phyloP scores from a whole-genome alignment of 495 filamentous ascomycete species.

The Choiromyces venosus region DNA sequence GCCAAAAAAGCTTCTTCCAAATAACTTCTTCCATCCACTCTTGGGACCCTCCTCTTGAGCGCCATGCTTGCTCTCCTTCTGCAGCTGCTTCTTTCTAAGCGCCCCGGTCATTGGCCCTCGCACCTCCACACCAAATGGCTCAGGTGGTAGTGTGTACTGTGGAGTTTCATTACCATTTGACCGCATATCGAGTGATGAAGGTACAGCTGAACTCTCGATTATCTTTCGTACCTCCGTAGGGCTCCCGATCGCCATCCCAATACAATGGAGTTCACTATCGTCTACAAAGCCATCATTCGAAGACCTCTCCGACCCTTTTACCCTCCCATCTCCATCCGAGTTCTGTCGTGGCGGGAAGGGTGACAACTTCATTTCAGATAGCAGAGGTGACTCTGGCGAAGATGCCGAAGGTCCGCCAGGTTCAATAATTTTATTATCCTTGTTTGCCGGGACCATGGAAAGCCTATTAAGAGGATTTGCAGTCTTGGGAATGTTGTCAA shows the following conservation, averaged over 20 bases:
- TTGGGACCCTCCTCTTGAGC: constrained; percentile 25
- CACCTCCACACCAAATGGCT: constrained; percentile 30
- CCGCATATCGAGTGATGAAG: not conserved
- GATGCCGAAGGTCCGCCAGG: not conserved
- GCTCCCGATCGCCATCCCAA: constrained; percentile 59
- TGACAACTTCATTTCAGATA: not conserved
- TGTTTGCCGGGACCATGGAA: constrained; percentile 9
- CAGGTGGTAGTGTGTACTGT: constrained; percentile 11
- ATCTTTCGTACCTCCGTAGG: constrained; percentile 42
- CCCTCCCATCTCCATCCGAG: constrained; percentile 47
- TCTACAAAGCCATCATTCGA: constrained; percentile 6
- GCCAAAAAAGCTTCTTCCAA: constrained; percentile 37
- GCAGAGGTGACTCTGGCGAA: constrained; percentile 3
- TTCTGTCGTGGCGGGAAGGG: constrained; percentile 28
- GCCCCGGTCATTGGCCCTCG: constrained; percentile 17
- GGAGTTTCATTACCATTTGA: constrained; percentile 4
- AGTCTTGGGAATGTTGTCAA: constrained; percentile 25
- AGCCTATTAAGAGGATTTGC: constrained; percentile 36
- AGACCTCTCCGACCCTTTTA: constrained; percentile 36
- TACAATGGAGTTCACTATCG: constrained; percentile 40
- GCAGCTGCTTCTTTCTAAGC: constrained; percentile 8
- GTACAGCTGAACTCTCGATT: not conserved
- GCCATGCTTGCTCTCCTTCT: constrained; percentile 12
- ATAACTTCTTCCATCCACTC: constrained; percentile 38
- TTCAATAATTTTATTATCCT: too few species aligned